These are phyloP conservation scores for Anacardium occidentale DNA, from an alignment of 345 rosid genomes.

Conservation along the genomic window DNA sequence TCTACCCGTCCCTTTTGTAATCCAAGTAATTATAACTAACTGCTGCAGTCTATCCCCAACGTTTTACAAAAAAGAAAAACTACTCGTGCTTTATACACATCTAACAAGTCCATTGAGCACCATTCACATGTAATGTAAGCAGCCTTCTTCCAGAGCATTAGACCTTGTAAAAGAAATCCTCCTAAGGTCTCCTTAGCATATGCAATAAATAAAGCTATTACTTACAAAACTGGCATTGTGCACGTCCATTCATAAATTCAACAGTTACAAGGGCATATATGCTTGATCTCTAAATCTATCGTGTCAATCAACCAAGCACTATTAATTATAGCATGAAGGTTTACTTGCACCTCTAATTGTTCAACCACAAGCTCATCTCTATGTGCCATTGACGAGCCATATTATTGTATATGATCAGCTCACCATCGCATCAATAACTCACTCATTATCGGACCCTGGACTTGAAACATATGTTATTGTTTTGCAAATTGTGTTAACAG, in stretches of 20 bases:
- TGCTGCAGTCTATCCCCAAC: not conserved
- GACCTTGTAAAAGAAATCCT: not conserved
- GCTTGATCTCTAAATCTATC: not conserved
- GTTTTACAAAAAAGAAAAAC: no score
- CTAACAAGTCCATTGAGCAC: not conserved
- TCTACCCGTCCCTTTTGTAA: no score
- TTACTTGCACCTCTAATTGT: not conserved
- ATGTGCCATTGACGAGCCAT: not conserved
- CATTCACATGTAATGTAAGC: not conserved
- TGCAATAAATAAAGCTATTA: not conserved
- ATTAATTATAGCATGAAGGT: not conserved
- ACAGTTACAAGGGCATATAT: not conserved
- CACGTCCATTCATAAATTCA: not conserved
- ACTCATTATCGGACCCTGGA: not conserved
- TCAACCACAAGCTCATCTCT: not conserved
- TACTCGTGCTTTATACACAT: not conserved
- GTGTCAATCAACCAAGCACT: not conserved
- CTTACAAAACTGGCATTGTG: not conserved
- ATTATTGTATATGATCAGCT: not conserved
- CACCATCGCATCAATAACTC: slow-evolving; percentile 1
- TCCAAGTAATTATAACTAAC: no score
- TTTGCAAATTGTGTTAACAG: not conserved
- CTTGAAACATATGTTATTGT: not conserved
- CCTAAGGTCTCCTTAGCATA: not conserved
- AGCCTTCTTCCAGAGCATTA: not conserved